phyloP scores from a whole-genome alignment of 2,329 filamentous ascomycete species.

The Diaporthe caulivora region DNA sequence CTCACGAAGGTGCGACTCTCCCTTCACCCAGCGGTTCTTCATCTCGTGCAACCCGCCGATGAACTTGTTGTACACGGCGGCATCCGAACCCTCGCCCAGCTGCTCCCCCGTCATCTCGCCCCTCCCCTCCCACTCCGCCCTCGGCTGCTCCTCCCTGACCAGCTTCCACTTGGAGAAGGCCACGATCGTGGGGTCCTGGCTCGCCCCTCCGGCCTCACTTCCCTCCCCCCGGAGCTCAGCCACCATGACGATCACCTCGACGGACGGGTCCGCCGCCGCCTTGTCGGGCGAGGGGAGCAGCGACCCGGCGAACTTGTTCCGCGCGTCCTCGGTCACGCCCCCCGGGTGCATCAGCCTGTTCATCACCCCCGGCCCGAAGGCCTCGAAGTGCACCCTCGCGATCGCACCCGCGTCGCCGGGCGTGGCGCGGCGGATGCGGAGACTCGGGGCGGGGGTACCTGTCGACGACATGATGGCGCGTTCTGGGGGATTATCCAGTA shows the following conservation, averaged over 20 bases:
- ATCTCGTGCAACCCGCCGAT: slow-evolving; percentile 43
- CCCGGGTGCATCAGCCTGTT: slow-evolving; percentile 44
- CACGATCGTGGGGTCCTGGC: slow-evolving; percentile 44
- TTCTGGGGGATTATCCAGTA: neutral
- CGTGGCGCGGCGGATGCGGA: slow-evolving; percentile 32
- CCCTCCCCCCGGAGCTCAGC: slow-evolving; percentile 44
- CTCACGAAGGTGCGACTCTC: slow-evolving; percentile 46
- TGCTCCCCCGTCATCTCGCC: slow-evolving; percentile 39
- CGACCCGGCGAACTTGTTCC: slow-evolving; percentile 38
- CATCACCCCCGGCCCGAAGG: slow-evolving; percentile 41
- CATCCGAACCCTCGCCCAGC: slow-evolving; percentile 43
- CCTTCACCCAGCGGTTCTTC: slow-evolving; percentile 41
- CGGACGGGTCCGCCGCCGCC: neutral
- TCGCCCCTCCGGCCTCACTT: slow-evolving; percentile 2
- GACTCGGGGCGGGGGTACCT: neutral
- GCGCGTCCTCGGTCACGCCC: slow-evolving; percentile 40
- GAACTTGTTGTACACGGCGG: slow-evolving; percentile 44
- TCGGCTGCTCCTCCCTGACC: slow-evolving; percentile 41
- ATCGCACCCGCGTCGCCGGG: slow-evolving; percentile 26
- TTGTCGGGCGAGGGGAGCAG: slow-evolving; percentile 37
- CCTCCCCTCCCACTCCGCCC: slow-evolving; percentile 45
- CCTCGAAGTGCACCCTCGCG: slow-evolving; percentile 31
- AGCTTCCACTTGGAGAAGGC: slow-evolving; percentile 48
- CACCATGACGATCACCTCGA: slow-evolving; percentile 41
- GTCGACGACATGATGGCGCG: slow-evolving; percentile 28